A percentile compares a stretch with the other conserved stretches of the same genome.
Conservation (phyloP, 139 green algal species). For the Tetradesmus lagerheimii region DNA sequence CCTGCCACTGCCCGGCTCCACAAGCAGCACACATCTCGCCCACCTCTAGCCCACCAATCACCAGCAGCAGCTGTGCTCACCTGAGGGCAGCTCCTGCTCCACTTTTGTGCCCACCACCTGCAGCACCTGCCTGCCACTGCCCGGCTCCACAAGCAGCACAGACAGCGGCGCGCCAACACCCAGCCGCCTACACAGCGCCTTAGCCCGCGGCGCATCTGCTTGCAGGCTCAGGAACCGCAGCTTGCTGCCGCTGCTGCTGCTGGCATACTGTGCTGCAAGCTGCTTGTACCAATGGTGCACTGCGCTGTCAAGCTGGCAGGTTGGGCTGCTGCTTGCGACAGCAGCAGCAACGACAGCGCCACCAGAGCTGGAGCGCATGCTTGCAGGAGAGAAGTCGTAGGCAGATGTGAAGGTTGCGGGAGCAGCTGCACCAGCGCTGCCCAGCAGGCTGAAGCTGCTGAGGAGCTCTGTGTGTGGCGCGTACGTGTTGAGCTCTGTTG, state of each 20-base stretch:
- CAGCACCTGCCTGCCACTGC: constrained; percentile 16
- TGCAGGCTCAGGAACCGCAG: constrained; percentile 37
- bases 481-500: constrained; percentile 18
- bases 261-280: constrained; percentile 8
- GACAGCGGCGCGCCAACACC: constrained; percentile 1
- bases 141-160: constrained; percentile 30
- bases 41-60: neutral
- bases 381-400: neutral
- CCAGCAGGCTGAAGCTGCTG: neutral
- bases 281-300: constrained; percentile 23
- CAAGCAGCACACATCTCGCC: neutral
- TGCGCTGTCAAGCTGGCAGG: neutral
- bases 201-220: neutral
- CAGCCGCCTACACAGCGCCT: constrained; percentile 26
- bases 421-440: neutral
- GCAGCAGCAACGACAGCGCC: neutral
- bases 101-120: constrained; percentile 29
- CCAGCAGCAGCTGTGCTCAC: neutral
- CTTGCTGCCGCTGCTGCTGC: constrained; percentile 16
- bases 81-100: constrained; percentile 24
- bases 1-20: neutral
- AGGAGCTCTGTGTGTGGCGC: neutral
- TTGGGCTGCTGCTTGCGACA: neutral
- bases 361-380: neutral
- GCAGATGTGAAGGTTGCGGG: neutral